Evolutionary conservation across 306 rosid genomes (phyloP).

Genomic region (Vachellia collinsii): DNA sequence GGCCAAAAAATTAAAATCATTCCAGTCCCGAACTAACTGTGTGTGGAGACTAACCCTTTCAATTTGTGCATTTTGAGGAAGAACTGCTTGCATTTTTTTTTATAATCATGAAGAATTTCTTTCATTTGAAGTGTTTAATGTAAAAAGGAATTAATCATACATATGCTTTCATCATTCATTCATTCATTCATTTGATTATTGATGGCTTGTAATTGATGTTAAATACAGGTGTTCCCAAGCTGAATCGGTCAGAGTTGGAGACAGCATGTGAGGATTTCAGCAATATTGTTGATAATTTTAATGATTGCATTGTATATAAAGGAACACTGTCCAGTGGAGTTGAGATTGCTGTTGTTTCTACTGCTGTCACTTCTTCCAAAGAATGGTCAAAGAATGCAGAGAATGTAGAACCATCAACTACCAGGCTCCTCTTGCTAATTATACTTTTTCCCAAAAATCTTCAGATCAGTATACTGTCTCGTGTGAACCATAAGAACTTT

Average conservation of each 20-base stretch:
- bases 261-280: constrained; percentile 99
- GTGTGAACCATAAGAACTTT: constrained; percentile 93
- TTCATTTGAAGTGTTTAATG: neutral
- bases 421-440: constrained; percentile 26
- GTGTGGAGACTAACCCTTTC: constrained; percentile 1
- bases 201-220: constrained; percentile 7
- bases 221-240: constrained; percentile 85
- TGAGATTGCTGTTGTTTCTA: constrained; percentile 92
- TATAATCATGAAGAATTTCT: constrained; percentile 5
- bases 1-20: neutral
- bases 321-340: constrained; percentile 97
- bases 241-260: constrained; percentile 82
- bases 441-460: constrained; percentile 4
- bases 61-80: constrained; percentile 2
- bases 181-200: constrained; percentile 9
- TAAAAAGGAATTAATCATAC: constrained; percentile 3
- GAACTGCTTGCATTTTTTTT: neutral
- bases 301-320: constrained; percentile 70
- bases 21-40: neutral
- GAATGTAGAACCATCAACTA: constrained; percentile 18
- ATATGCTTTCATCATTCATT: constrained; percentile 3
- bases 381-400: constrained; percentile 83
- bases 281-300: constrained; percentile 70
- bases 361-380: constrained; percentile 54
- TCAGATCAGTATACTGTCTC: constrained; percentile 76